A percentile compares a stretch with the other conserved stretches of the same genome.
Evolutionary conservation across 805 yeast species (phyloP).

Genomic region (Nakazawaea anatomiae): DNA sequence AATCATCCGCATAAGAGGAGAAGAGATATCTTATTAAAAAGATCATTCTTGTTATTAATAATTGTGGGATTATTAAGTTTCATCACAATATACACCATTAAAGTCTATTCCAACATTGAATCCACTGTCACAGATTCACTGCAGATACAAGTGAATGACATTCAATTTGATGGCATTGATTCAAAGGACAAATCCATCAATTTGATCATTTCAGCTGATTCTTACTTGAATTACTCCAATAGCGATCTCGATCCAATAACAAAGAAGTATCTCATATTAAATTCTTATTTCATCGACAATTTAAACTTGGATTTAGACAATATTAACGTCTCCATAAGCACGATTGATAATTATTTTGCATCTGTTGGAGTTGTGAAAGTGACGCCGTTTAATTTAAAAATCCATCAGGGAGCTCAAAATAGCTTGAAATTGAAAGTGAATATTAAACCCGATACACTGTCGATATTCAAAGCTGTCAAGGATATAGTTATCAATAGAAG

Average conservation of each 20-base stretch:
- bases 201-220: conserved; percentile 1
- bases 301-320: conserved; percentile 5
- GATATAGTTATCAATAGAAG: not conserved
- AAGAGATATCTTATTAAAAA: not conserved
- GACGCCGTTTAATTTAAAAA: conserved; percentile 3
- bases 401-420: conserved; percentile 1
- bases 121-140: conserved; percentile 1
- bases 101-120: conserved; percentile 1
- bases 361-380: conserved; percentile 4
- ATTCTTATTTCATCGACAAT: conserved; percentile 4
- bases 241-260: not conserved
- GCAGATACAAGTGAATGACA: not conserved
- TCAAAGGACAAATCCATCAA: conserved; percentile 1
- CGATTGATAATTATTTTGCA: not conserved
- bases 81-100: not conserved
- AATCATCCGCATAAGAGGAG: conserved; percentile 3
- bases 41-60: not conserved
- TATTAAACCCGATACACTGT: conserved; percentile 2
- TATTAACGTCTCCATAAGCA: conserved; percentile 3
- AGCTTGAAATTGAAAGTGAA: not conserved
- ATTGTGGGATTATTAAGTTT: not conserved
- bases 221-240: not conserved
- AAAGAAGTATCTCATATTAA: not conserved
- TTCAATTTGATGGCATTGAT: not conserved
- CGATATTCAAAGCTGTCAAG: conserved; percentile 3